Percentiles rank a stretch among this genome's conserved stretches.
phyloP scores from a whole-genome alignment of 345 rosid genomes.

The Rhizophora apiculata region DNA sequence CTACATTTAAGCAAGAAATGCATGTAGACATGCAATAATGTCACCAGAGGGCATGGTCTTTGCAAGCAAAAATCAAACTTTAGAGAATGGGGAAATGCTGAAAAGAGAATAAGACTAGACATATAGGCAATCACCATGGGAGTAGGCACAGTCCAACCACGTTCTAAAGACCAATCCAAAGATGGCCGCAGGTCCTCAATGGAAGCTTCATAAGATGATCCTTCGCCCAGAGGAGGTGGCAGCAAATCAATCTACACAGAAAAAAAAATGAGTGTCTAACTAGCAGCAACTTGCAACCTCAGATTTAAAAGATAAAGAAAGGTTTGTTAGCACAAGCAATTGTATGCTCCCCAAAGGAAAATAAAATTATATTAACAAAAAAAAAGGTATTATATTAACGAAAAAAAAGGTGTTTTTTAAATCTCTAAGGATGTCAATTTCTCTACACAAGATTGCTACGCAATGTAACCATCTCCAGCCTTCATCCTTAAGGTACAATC shows the following conservation, averaged over 20 bases:
- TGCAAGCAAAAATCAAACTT: background rate
- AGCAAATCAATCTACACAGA: constrained; percentile 41
- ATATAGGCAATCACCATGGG: constrained; percentile 16
- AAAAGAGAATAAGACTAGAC: constrained; percentile 1
- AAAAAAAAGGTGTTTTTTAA: no score
- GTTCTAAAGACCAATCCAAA: constrained; percentile 49
- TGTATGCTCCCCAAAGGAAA: no score
- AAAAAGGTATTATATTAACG: no score
- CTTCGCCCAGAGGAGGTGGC: constrained; percentile 60
- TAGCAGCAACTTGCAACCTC: background rate
- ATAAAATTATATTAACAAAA: no score
- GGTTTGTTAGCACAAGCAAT: no score
- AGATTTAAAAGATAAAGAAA: background rate
- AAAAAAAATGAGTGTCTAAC: background rate
- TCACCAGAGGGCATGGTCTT: background rate
- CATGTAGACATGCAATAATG: background rate
- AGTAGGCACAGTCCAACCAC: constrained; percentile 50
- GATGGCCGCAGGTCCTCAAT: constrained; percentile 56
- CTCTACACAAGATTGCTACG: no score
- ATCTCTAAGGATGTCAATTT: no score
- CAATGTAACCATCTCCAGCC: no score
- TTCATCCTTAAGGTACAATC: no score
- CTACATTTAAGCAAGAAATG: no score
- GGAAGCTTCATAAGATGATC: constrained; percentile 36
- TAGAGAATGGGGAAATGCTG: background rate